Percentiles rank a stretch among this genome's conserved stretches.
These are phyloP conservation scores for Dryas alaskensis DNA, from an alignment of 306 rosid species.

Conservation along the genomic window DNA sequence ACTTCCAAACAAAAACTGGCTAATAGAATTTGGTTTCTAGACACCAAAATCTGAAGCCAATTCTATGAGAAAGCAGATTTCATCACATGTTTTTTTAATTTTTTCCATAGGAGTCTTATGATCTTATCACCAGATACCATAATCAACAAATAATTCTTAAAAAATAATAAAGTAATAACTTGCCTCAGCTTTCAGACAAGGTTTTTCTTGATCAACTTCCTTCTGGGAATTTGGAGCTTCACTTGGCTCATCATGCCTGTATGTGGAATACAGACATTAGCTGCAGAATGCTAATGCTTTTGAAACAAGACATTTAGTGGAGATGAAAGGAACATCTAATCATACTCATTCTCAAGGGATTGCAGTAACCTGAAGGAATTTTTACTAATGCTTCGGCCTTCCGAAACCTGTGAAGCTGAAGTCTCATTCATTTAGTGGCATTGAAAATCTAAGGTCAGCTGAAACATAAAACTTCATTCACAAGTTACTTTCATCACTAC, in stretches of 20 bases:
- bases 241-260: background rate
- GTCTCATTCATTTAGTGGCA: conserved; percentile 2
- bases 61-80: background rate
- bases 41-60: background rate
- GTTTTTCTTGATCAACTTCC: conserved; percentile 15
- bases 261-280: background rate
- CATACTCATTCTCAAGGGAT: conserved; percentile 15
- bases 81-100: too few relatives aligned
- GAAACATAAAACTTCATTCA: conserved; percentile 4
- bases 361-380: background rate
- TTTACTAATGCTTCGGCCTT: background rate
- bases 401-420: conserved; percentile 3
- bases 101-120: too few relatives aligned
- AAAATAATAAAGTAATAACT: background rate
- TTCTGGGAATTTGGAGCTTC: background rate
- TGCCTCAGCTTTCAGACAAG: conserved; percentile 14
- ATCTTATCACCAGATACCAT: too few relatives aligned
- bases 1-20: background rate
- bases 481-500: conserved; percentile 7
- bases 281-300: too few relatives aligned
- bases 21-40: background rate
- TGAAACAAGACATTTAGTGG: background rate
- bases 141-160: background rate
- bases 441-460: conserved; percentile 5
- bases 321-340: background rate